phyloP scores from a whole-genome alignment of 805 yeast genomes.

The Zygosaccharomyces gambellarensis region DNA sequence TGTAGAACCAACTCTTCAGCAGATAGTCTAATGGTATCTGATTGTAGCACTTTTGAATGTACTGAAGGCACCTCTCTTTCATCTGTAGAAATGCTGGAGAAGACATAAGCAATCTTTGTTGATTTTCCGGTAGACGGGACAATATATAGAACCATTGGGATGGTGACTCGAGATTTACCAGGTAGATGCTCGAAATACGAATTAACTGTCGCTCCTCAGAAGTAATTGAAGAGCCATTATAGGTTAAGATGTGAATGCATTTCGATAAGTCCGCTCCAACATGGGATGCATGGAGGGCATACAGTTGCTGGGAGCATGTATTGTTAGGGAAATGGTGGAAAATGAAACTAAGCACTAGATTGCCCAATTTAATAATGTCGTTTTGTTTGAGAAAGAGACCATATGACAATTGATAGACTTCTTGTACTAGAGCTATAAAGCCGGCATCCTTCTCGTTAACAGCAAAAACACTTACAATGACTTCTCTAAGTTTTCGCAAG shows the following conservation, averaged over 20 bases:
- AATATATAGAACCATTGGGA: slow-evolving; percentile 18
- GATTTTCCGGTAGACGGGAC: neutral
- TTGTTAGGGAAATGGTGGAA: slow-evolving; percentile 8
- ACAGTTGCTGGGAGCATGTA: slow-evolving; percentile 3
- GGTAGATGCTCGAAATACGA: slow-evolving; percentile 11
- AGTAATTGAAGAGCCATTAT: neutral
- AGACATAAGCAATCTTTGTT: slow-evolving; percentile 10
- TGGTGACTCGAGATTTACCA: slow-evolving; percentile 2
- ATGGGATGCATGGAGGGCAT: slow-evolving; percentile 17
- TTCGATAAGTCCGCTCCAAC: slow-evolving; percentile 17
- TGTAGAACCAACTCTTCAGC: slow-evolving; percentile 15
- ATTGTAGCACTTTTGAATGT: slow-evolving; percentile 18
- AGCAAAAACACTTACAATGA: slow-evolving; percentile 20
- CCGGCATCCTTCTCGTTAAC: slow-evolving; percentile 8
- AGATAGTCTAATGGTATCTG: slow-evolving; percentile 18
- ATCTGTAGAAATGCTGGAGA: slow-evolving; percentile 17
- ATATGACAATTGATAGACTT: slow-evolving; percentile 20
- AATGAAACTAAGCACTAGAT: slow-evolving; percentile 17
- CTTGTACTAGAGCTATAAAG: slow-evolving; percentile 15
- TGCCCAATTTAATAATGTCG: slow-evolving; percentile 15
- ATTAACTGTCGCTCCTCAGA: slow-evolving; percentile 1
- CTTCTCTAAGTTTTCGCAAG: slow-evolving; percentile 25
- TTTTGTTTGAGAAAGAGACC: slow-evolving; percentile 11
- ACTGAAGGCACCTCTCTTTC: slow-evolving; percentile 12
- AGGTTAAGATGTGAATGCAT: slow-evolving; percentile 6